Evolutionary conservation across 257 asterid genomes (phyloP), one percentile per base, ranked within the genome.

Genomic region (Vinca minor): DNA sequence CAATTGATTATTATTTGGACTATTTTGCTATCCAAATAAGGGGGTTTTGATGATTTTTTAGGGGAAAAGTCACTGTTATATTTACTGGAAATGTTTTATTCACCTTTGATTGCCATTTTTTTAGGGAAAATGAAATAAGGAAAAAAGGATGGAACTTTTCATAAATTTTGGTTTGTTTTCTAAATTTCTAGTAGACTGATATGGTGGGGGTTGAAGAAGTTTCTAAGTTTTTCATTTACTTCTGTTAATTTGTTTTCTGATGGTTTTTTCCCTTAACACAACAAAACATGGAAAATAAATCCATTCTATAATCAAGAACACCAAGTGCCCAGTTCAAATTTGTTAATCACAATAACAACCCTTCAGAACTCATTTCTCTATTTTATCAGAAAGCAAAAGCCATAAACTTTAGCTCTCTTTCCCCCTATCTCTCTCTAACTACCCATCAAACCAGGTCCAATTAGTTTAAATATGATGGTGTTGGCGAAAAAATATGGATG

Each of bases 261-360:
- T 52, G 49, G 48, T n/a, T n/a, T n/a, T n/a, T n/a, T n/a, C 88
- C 81, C 81, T 78, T 77, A 28, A 73, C 41, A 47, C 96, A 89
- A 29, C 93, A 83, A 57, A 89, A 81, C 67, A 74, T 55, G 59
- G 85, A 81, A 63, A 62, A 23, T 46, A 83, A 79, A 67, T 47
- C 85, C 97, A 85, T 83, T n/a, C n/a, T n/a, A n/a, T n/a, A n/a
- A n/a, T n/a, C n/a, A n/a, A n/a, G n/a, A n/a, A n/a, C n/a, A n/a
- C n/a, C n/a, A n/a, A n/a, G n/a, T n/a, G n/a, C n/a, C n/a, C n/a
- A n/a, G n/a, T 34, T 21, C 67, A 65, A 67, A 61, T 36, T 32
- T 13, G 45, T 34, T 49, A 50, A 72, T 52, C 10, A 32, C 36
- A 46, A 57, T 44, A 67, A 23, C 58, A 34, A 23, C 35, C 60